A percentile compares a stretch with the other conserved stretches of the same genome.
These are phyloP conservation scores for Holtermanniella nyarrowii DNA, from an alignment of 768 basidiomycete species.

Conservation along the genomic window DNA sequence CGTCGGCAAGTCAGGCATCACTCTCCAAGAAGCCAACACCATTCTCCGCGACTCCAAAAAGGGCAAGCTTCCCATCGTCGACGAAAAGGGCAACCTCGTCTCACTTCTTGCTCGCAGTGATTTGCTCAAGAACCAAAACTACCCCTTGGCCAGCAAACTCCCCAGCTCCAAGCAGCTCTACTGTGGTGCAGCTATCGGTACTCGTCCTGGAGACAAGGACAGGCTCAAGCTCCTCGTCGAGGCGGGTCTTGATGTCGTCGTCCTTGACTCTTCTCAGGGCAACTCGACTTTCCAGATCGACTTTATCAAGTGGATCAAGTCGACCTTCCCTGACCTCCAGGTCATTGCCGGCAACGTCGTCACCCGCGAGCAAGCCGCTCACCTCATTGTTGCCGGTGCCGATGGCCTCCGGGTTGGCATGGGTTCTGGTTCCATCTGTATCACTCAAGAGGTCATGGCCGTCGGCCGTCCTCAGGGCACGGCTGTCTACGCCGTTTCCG, in stretches of 20 bases:
- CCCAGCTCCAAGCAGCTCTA: constrained; percentile 88
- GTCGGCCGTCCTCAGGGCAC: constrained; percentile 96
- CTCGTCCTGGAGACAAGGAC: constrained; percentile 75
- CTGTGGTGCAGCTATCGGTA: constrained; percentile 91
- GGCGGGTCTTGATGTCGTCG: constrained; percentile 87
- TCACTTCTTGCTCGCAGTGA: constrained; percentile 93
- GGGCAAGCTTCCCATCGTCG: constrained; percentile 86
- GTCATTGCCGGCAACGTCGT: constrained; percentile 97
- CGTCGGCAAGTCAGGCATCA: constrained; percentile 78
- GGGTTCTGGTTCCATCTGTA: constrained; percentile 97
- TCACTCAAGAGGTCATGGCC: constrained; percentile 99
- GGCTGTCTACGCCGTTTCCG: constrained; percentile 91
- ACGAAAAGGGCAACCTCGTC: constrained; percentile 55
- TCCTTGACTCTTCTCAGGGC: constrained; percentile 93
- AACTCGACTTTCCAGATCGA: constrained; percentile 89
- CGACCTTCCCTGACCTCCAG: constrained; percentile 71
- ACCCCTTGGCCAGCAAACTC: constrained; percentile 85
- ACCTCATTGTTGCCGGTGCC: constrained; percentile 83
- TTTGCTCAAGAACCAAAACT: constrained; percentile 93
- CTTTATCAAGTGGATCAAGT: constrained; percentile 89
- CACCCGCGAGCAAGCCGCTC: constrained; percentile 92
- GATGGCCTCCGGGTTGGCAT: constrained; percentile 94
- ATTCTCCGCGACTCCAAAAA: constrained; percentile 94
- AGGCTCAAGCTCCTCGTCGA: constrained; percentile 77
- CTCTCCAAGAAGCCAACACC: constrained; percentile 79